Conservation (phyloP, 805 yeast genomes). For the Candida ponderosae region DNA sequence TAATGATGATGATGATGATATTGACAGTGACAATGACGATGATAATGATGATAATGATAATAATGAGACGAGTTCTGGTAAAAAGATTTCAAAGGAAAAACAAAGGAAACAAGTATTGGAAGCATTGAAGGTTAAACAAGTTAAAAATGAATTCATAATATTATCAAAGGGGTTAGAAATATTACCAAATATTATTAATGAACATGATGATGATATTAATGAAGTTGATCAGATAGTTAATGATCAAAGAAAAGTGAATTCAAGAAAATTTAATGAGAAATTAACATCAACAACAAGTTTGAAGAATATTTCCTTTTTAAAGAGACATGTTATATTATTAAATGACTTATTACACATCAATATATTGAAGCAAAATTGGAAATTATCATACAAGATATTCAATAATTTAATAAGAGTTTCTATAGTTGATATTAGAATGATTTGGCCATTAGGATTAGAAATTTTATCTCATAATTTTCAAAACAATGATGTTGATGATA, state of each 20-base stretch:
- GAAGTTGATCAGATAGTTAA: background rate
- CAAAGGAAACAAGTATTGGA: conserved; percentile 6
- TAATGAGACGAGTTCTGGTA: too few species aligned
- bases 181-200: background rate
- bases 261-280: too few species aligned
- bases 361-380: conserved; percentile 45
- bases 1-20: too few species aligned
- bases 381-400: conserved; percentile 43
- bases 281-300: background rate
- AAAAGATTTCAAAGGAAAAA: too few species aligned
- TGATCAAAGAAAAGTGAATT: too few species aligned
- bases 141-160: background rate
- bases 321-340: conserved; percentile 11
- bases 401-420: conserved; percentile 40
- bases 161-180: background rate
- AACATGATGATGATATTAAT: too few species aligned
- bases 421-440: conserved; percentile 40
- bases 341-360: conserved; percentile 40
- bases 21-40: too few species aligned
- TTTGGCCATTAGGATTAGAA: conserved; percentile 62
- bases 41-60: too few species aligned
- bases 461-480: conserved; percentile 27
- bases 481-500: background rate
- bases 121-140: conserved; percentile 1
- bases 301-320: background rate